Conservation (phyloP, 768 basidiomycete species). For the Amanita fuliginea region DNA sequence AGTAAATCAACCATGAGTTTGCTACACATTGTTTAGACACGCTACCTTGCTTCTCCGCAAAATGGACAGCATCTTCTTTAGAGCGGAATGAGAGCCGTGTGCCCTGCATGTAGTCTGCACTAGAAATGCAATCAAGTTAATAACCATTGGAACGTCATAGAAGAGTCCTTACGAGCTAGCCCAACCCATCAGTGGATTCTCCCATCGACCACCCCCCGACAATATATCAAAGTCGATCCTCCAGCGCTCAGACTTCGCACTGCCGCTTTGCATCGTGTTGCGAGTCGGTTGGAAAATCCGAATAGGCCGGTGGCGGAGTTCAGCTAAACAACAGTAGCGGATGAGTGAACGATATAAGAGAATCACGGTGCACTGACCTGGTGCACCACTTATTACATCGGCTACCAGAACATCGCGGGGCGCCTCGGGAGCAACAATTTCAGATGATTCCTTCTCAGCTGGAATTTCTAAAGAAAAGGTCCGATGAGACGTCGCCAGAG, state of each 20-base stretch:
- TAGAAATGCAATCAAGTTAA: slow-evolving; percentile 14
- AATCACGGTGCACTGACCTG: slow-evolving; percentile 36
- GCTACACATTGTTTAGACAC: slow-evolving; percentile 2
- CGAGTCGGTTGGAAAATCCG: slow-evolving; percentile 90
- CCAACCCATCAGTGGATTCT: slow-evolving; percentile 97
- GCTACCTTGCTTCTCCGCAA: slow-evolving; percentile 93
- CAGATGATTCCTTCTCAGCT: slow-evolving; percentile 19
- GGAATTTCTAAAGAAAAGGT: slow-evolving; percentile 20
- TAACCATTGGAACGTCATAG: neutral
- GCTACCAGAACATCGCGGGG: slow-evolving; percentile 62
- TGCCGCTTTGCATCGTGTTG: slow-evolving; percentile 92
- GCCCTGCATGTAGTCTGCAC: slow-evolving; percentile 95
- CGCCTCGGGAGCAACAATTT: slow-evolving; percentile 33
- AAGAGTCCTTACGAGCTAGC: slow-evolving; percentile 73
- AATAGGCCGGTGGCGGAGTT: slow-evolving; percentile 79
- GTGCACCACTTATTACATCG: slow-evolving; percentile 80
- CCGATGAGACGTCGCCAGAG: slow-evolving; percentile 15
- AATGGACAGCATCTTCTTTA: slow-evolving; percentile 87
- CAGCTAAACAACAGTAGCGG: slow-evolving; percentile 30
- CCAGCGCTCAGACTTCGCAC: slow-evolving; percentile 81
- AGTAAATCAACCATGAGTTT: slow-evolving; percentile 8
- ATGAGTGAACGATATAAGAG: neutral
- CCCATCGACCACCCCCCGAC: slow-evolving; percentile 88
- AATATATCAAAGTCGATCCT: slow-evolving; percentile 90
- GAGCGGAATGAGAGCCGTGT: slow-evolving; percentile 73